Evolutionary conservation across 257 asterid genomes (phyloP), one percentile per base, ranked within the genome.

Genomic region (Nyctanthes arbortristis): DNA sequence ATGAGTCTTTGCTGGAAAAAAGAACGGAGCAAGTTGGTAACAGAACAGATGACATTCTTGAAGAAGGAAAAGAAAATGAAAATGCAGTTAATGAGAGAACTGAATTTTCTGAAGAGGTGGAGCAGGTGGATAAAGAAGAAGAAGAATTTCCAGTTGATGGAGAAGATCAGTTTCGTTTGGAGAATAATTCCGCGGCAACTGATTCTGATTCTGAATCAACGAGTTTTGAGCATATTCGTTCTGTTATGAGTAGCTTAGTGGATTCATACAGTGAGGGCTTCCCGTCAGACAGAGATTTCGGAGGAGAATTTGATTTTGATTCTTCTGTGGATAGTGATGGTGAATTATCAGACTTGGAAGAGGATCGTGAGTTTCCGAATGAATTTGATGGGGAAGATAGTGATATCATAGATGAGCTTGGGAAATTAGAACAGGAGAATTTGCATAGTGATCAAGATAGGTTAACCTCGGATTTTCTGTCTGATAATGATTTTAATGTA

Each of bases 231-330:
- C 84, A 56, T 18, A 34, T 61, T 5, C 79, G 68, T 59, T 81
- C 82, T 0, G 77, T 66, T 4, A 72, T 73, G 75, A 72, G 69
- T 65, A 33, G 68, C 22, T 71, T 73, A 8, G 78, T 71, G 28
- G 83, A 82, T 72, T 78, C 88, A 9, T 69, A 67, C 39, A 75
- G 75, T 14, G 85, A 80, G 10, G 87, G 81, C 0, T 90, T 93
- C 75, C 70, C 85, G n/a, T 85, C 86, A 0, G 96, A 85, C 52
- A n/a, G n/a, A n/a, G n/a, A n/a, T n/a, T n/a, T n/a, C n/a, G n/a
- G n/a, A n/a, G 80, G 65, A 11, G 87, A 72, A 34, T 75, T 70
- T 57, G 76, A 72, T 47, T 57, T 70, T 45, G 67, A 69, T 68
- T 54, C 34, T 31, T 47, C 27, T 11, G 40, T 61, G 11, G 82